Evolutionary conservation across 371 early-diverging fungal genomes (phyloP), one percentile per base, ranked within the genome.

Genomic region (Zancudomyces culisetae): DNA sequence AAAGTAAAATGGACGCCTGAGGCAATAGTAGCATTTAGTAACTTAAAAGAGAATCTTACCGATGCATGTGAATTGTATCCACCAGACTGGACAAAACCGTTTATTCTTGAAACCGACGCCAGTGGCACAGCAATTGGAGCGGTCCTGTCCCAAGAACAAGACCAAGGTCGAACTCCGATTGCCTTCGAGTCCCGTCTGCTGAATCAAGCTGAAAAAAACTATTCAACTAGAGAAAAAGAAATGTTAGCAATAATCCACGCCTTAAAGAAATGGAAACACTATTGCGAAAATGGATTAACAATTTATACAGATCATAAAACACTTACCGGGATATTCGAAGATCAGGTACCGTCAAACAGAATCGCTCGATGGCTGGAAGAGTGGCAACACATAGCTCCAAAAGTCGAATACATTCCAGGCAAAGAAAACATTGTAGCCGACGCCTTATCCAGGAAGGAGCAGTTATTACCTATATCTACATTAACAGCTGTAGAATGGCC

Each of bases 71-170:
- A n/a, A n/a, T n/a, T n/a, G n/a, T n/a, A n/a, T n/a, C 8, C 53
- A 19, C 46, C 57, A 15, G 64, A 68, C 48, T 57, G 29, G 3
- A 29, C 23, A 1, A 29, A 49, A 52, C 54, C 45, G 0, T 55
- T 62, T 40, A 27, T 59, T 4, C 22, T 72, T 1, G 57, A 68
- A 19, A 52, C 69, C 10, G 71, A 72, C 49, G 65, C 70, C 1
- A 62, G 63, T 3, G 54, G 61, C 22, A 54, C 43, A 12, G 69
- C 57, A 15, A n/a, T 69, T 13, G 72, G 63, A 10, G 60, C 56
- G 15, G 60, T 68, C 6, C 56, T 74, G 1, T 52, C 48, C 15
- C 74, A 73, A 51, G 48, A 47, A 26, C 42, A 52, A 13, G 49
- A 45, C 21, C 27, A 21, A 3, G n/a, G 20, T 12, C 26, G 23